Base-by-base conservation (phyloP, 352 stramenopile species). In the Blastocystis sp. region DNA sequence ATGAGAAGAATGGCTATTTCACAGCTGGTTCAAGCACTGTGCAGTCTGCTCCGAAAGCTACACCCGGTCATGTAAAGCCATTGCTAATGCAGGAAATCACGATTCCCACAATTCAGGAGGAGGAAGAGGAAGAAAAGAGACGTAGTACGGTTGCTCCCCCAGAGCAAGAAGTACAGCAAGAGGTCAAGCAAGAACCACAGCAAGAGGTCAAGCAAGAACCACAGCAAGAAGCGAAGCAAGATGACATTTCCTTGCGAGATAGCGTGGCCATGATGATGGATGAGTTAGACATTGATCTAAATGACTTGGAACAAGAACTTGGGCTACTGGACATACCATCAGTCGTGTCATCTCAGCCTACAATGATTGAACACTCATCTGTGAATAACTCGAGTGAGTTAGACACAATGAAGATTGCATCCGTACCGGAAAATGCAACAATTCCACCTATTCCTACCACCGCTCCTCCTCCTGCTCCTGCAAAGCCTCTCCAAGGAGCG, bases 31-130 rank as follows among this genome's bases (percentile, higher is more conserved):
- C 20, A 50, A 34, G 11, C 34, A n/a, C 8, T 13, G 39, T 34
- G 29, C 3, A 53, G 5, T 13, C 43, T 11, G 39, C 66, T 26
- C 5, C 29, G 3, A 13, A 66, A 55, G 34, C 29, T 1, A 7
- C 26, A 37, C 26, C 23, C 0, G 73, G 73, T 2, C 47, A 53
- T 43, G 73, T 84, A 37, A 84, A 84, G 26, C 73, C 73, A 11
- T 50, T 84, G 54, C 2, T 45, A 55, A 84, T 84, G 73, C 73
- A 68, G 7, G 73, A 84, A n/a, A 68, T 84, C 29, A 45, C 50
- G 9, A 66, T 43, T 47, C 34, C 73, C 0, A 84, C 73, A 15
- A 84, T 84, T 34, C 47, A 84, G 8, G 73, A 84, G 26, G 73
- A 84, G 18, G 26, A 18, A 26, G 73, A 84, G 26, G 29, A 34